These are phyloP conservation scores for Dendrobium catenatum DNA, from an alignment of 106 monocot genomes.

Conservation along the genomic window DNA sequence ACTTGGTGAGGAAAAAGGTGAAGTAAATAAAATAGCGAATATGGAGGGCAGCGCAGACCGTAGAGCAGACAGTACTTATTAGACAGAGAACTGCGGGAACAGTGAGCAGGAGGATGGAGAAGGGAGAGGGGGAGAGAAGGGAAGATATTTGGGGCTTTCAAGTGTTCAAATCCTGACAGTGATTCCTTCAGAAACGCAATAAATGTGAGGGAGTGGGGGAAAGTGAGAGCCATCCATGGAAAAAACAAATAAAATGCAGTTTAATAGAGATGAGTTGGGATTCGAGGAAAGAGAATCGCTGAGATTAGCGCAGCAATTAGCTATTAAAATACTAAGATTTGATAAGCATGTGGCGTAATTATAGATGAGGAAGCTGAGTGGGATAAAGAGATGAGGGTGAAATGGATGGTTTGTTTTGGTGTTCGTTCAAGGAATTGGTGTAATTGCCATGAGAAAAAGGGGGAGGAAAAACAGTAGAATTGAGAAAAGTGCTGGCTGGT, in stretches of 20 bases:
- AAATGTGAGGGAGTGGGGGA: background rate
- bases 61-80: background rate
- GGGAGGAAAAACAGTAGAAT: too few relatives aligned
- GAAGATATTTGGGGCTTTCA: background rate
- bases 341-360: too few relatives aligned
- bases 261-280: background rate
- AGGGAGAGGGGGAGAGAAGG: background rate
- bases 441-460: background rate
- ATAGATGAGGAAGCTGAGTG: background rate
- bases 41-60: background rate
- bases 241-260: background rate
- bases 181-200: conserved; percentile 8
- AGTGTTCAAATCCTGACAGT: conserved; percentile 1
- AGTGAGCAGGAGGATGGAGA: background rate
- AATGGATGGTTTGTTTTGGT: background rate
- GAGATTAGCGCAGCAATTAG: background rate
- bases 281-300: background rate
- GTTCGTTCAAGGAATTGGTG: background rate
- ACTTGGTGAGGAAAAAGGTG: background rate
- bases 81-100: background rate
- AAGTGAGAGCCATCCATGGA: background rate
- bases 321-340: too few relatives aligned
- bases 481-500: too few relatives aligned
- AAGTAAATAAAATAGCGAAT: background rate
- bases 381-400: background rate